These are phyloP conservation scores for Kockovaella imperatae DNA, from an alignment of 768 basidiomycete genomes.

Conservation along the genomic window DNA sequence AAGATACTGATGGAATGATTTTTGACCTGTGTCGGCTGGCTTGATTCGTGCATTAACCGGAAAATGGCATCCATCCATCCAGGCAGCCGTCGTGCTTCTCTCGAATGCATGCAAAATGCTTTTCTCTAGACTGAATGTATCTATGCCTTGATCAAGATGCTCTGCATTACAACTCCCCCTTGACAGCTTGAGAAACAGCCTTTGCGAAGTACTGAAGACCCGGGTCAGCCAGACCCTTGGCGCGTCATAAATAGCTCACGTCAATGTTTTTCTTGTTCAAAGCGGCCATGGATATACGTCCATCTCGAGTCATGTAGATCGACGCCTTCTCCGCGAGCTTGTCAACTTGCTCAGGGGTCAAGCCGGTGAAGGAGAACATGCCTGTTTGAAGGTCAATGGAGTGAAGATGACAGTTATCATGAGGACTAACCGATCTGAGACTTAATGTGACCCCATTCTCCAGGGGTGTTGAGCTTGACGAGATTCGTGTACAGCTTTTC, in stretches of 20 bases:
- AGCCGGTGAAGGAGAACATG: conserved; percentile 31
- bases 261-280: conserved; percentile 70
- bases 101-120: too few relatives aligned
- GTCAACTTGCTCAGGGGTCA: conserved; percentile 42
- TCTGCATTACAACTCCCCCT: conserved; percentile 45
- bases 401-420: conserved; percentile 58
- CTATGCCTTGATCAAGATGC: too few relatives aligned
- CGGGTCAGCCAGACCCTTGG: not conserved
- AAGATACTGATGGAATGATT: too few relatives aligned
- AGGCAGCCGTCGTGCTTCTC: too few relatives aligned
- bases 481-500: conserved; percentile 56
- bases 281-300: conserved; percentile 91
- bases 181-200: conserved; percentile 44
- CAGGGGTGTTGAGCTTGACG: conserved; percentile 71
- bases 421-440: conserved; percentile 63
- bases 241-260: conserved; percentile 8
- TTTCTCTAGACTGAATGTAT: too few relatives aligned
- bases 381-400: conserved; percentile 49
- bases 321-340: conserved; percentile 41
- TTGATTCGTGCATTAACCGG: too few relatives aligned
- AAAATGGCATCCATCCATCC: too few relatives aligned
- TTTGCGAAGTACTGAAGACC: conserved; percentile 43
- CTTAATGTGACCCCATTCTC: conserved; percentile 91
- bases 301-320: conserved; percentile 42
- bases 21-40: too few relatives aligned